Evolutionary conservation across 208 protist genomes (phyloP).

Genomic region (Porcisia deanei): DNA sequence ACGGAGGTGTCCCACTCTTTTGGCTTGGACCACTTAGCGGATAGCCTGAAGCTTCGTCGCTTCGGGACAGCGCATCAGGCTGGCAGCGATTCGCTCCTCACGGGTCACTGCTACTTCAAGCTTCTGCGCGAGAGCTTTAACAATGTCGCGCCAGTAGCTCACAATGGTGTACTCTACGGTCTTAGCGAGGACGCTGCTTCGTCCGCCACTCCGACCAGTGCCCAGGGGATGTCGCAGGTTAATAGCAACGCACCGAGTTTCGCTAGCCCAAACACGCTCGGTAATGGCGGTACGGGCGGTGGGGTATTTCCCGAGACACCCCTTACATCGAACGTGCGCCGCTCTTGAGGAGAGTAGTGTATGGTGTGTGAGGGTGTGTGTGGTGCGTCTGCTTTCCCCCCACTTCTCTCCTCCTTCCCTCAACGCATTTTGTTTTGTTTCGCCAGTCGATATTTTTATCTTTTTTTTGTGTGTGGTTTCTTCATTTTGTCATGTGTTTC

Average conservation of each 20-base stretch:
- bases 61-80: constrained; percentile 96
- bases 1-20: constrained; percentile 92
- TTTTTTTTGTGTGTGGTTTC: too few species aligned
- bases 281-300: constrained; percentile 4
- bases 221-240: constrained; percentile 35
- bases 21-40: constrained; percentile 96
- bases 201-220: constrained; percentile 75
- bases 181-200: constrained; percentile 89
- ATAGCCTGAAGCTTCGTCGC: constrained; percentile 92
- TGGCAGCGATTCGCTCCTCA: constrained; percentile 97
- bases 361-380: background rate
- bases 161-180: constrained; percentile 95
- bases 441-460: background rate
- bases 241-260: constrained; percentile 37
- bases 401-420: too few species aligned
- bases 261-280: constrained; percentile 41
- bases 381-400: background rate
- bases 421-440: background rate
- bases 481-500: too few species aligned
- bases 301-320: constrained; percentile 43
- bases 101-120: constrained; percentile 98
- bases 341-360: constrained; percentile 1
- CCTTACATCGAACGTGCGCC: constrained; percentile 24
- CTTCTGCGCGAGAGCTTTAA: constrained; percentile 91
- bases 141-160: constrained; percentile 79